phyloP scores from a whole-genome alignment of 768 basidiomycete species.

The Auriscalpium orientale region DNA sequence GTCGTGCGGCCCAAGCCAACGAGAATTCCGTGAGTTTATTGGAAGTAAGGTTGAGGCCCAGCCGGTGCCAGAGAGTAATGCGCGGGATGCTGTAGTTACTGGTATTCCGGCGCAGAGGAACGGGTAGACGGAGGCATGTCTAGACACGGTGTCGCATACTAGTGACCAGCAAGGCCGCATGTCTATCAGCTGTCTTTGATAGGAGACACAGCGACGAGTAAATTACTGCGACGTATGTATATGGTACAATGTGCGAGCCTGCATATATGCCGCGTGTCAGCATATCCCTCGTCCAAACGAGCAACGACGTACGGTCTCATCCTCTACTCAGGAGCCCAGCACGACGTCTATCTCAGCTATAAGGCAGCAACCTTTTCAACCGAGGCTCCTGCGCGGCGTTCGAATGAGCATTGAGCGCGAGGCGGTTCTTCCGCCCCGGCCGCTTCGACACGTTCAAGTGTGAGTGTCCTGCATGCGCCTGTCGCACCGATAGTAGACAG shows the following conservation, averaged over 20 bases:
- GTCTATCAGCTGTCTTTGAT: no score
- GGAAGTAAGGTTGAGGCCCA: conserved; percentile 25
- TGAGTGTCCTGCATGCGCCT: conserved; percentile 66
- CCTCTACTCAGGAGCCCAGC: no score
- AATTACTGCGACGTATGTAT: no score
- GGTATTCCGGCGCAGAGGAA: background rate
- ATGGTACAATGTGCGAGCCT: no score
- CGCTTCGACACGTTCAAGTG: conserved; percentile 69
- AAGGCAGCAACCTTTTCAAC: conserved; percentile 67
- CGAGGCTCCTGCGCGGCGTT: conserved; percentile 54
- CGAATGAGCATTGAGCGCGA: conserved; percentile 62
- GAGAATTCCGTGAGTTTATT: conserved; percentile 71
- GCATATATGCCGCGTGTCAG: no score
- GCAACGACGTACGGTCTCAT: no score
- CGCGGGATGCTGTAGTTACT: conserved; percentile 18
- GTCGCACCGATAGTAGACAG: background rate
- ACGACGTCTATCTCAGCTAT: conserved; percentile 34
- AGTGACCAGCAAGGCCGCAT: no score
- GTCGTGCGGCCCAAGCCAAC: conserved; percentile 59
- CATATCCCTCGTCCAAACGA: no score
- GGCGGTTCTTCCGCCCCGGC: conserved; percentile 55
- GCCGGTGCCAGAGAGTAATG: conserved; percentile 20
- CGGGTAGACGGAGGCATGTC: no score
- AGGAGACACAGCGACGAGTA: no score
- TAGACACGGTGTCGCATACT: no score